Evolutionary conservation across 176 grass and related monocot genomes (phyloP).

Genomic region (Ensete glaucum): DNA sequence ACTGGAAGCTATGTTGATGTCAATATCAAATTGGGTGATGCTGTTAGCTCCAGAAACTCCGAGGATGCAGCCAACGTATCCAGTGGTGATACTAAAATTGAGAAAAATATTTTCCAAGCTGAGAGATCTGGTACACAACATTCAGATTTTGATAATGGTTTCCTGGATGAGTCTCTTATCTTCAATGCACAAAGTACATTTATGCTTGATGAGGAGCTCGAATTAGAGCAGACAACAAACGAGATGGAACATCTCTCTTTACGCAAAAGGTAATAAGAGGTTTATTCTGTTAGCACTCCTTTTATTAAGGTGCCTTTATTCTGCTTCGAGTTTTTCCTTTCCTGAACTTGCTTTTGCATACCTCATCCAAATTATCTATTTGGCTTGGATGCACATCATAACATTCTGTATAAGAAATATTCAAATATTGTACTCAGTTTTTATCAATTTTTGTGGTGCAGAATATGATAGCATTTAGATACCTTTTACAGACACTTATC

Average conservation of each 20-base stretch:
- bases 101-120: slow-evolving; percentile 26
- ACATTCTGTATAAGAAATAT: background rate
- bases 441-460: no score
- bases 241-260: slow-evolving; percentile 29
- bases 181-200: slow-evolving; percentile 65
- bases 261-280: slow-evolving; percentile 44
- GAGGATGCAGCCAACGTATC: slow-evolving; percentile 18
- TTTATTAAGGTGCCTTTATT: background rate
- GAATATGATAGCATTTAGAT: no score
- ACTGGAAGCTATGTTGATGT: slow-evolving; percentile 20
- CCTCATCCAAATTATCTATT: background rate
- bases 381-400: background rate
- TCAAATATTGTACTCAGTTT: no score
- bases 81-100: slow-evolving; percentile 23
- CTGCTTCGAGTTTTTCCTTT: background rate
- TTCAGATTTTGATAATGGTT: slow-evolving; percentile 22
- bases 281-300: background rate
- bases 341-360: background rate
- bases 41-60: slow-evolving; percentile 22
- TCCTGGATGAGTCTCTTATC: slow-evolving; percentile 26
- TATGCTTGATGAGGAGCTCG: slow-evolving; percentile 77
- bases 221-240: slow-evolving; percentile 42
- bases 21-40: slow-evolving; percentile 23
- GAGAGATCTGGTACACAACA: slow-evolving; percentile 26
- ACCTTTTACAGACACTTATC: no score